Evolutionary conservation across 1,284 basidiomycete species (phyloP), one percentile per base, ranked within the genome.

Genomic region (Cutaneotrichosporon sp.): DNA sequence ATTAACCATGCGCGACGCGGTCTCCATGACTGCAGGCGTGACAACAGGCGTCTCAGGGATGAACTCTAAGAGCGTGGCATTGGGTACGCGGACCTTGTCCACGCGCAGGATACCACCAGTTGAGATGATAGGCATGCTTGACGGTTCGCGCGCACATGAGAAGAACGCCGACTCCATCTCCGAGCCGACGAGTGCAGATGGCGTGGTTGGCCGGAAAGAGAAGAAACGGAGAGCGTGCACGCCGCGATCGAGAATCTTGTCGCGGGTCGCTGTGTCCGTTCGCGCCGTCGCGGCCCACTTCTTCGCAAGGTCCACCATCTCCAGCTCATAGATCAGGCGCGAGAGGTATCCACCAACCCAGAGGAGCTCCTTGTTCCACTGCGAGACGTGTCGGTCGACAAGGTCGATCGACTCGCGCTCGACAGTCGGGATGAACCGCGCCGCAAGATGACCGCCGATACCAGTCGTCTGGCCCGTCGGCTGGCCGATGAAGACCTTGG

Each of bases 401-500:
- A 94, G 82, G 79, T 97, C 94, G 68, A 97, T 89, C 0, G 91
- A 92, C 80, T 99, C 96, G 68, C 96, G 87, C 80, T 99, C 96
- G 2, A 99, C 96, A 0, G 96, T 99, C 0, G 94, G 93, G 65
- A 99, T 97, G 76, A 98, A 98, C 9, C 94, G 85, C 2, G 92
- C 89, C 2, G 92, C 88, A 79, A 98, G 87, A 73, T 96, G 92
- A 0, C 94, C 94, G 4, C 91, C 91, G 52, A 97, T 87, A 56
- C 94, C 92, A 2, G 94, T 97, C 7, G 94, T 97, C 80, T 99
- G 96, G 26, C 90, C 88, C 86, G 80, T 81, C 2, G 81, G 74
- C 66, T 81, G 80, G 13, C 79, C 80, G 34, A 77, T 78, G 63
- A 77, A 77, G 22, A 78, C 72, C 47, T 67, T 66, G 21, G 74